Evolutionary conservation across 208 protist species (phyloP), one percentile per base, ranked within the genome.

Genomic region (Acanthamoeba quina): DNA sequence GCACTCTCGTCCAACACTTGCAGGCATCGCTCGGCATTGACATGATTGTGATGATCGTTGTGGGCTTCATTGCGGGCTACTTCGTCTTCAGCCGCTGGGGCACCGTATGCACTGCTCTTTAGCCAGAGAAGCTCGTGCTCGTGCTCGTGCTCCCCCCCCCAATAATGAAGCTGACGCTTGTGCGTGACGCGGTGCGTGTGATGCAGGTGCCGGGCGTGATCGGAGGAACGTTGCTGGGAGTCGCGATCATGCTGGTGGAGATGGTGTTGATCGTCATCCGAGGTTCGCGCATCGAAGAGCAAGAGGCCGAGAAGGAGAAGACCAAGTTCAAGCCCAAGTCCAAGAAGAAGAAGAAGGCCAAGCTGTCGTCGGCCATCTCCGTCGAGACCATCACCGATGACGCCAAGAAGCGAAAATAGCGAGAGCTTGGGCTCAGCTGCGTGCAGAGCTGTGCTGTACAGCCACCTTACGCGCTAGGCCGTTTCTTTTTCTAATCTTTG

Each of bases 81-180:
- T 90, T 90, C 54, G 44, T 90, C 19, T 90, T 90, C 34, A 70
- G 83, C 54, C n/a, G 54, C 11, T 90, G 83, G 83, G 83, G 83
- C 54, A 90, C 58, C 31, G 83, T 83, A 83, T 29, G 31, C 4
- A 21, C 7, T 6, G 13, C 26, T 76, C 5, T 5, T 66, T 1
- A 17, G 17, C 60, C 60, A 10, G 17, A 13, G 54, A 21, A 21
- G 10, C 54, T 1, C 54, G 19, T 17, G 24, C 60, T 10, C n/a
- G n/a, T n/a, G n/a, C n/a, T n/a, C n/a, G n/a, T n/a, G n/a, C n/a
- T n/a, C n/a, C n/a, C n/a, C n/a, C n/a, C n/a, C 26, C 60, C 24
- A 15, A 34, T 24, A 24, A 66, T 13, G 0, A 24, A 66, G 24
- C 60, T 9, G 9, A 6, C 17, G 5, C 60, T 66, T 60, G 13